Base-by-base conservation (phyloP, 352 stramenopile genomes). In the Globisporangium orthogonon region DNA sequence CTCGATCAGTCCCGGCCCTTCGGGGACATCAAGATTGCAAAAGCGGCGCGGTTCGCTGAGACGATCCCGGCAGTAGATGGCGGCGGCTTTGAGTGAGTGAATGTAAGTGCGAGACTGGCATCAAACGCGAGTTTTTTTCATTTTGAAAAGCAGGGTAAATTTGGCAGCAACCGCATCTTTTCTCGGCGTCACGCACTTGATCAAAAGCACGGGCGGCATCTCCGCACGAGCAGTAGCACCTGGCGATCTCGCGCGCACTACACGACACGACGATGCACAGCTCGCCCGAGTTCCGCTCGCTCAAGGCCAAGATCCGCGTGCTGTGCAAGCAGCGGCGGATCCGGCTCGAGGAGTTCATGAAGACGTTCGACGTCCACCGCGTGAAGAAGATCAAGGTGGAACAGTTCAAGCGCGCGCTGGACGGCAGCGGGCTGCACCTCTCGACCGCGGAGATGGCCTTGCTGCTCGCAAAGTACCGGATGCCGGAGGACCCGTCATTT, bases 21-120 rank as follows among this genome's bases (percentile, higher is more conserved):
- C 71, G 93, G 91, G 23, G 95, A 98, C 61, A 99, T 99, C 60
- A 83, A 81, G 60, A 89, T 97, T 52, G 71, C 73, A 13, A 91
- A 88, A 63, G 77, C 81, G 15, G 62, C 62, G 39, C 73, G 78
- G 1, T 95, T 95, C 55, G 66, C 69, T 2, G 83, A 92, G 51
- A 60, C 82, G 35, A 93, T 95, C 52, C 79, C 85, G n/a, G 78
- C 79, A 15, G 79, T 94, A 30, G 83, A 91, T 66, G 75, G 71
- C 41, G 66, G 69, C 35, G 7, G 18, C 55, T 67, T 52, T 64
- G 70, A 54, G 55, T 31, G 53, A 41, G 40, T 23, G 23, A 23
- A 23, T 31, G 40, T 40, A 50, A 6, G 43, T 4, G 40, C 17
- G 14, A 54, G 47, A 45, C 28, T 51, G 33, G 7, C 6, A 2